Conservation (phyloP, 345 rosid species). For the Erucastrum elatum region DNA sequence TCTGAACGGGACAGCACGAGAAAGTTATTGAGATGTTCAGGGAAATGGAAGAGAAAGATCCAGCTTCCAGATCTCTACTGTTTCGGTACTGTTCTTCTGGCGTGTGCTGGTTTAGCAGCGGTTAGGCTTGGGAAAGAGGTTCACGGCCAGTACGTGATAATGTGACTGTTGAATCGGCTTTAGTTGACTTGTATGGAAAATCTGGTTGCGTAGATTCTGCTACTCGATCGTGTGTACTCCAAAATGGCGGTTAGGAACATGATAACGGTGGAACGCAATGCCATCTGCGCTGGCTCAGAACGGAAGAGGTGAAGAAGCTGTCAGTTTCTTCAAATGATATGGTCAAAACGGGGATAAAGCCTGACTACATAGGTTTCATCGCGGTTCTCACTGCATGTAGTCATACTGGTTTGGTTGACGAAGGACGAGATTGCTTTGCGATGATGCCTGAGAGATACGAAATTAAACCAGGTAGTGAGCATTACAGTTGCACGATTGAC, state of each 20-base stretch:
- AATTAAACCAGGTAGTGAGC: no score
- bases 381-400: slow-evolving; percentile 87
- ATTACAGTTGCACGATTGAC: slow-evolving; percentile 67
- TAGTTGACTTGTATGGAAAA: slow-evolving; percentile 85
- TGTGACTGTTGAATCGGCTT: slow-evolving; percentile 81
- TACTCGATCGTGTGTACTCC: slow-evolving; percentile 44
- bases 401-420: no score
- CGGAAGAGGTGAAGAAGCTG: slow-evolving; percentile 72
- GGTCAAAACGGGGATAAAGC: slow-evolving; percentile 55
- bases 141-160: slow-evolving; percentile 80
- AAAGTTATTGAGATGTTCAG: slow-evolving; percentile 65
- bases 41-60: slow-evolving; percentile 52
- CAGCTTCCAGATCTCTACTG: no score
- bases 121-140: slow-evolving; percentile 82
- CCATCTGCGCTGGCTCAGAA: slow-evolving; percentile 80
- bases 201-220: slow-evolving; percentile 78
- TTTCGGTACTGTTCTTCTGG: slow-evolving; percentile 83
- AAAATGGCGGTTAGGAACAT: slow-evolving; percentile 56
- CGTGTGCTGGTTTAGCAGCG: slow-evolving; percentile 80
- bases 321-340: slow-evolving; percentile 58
- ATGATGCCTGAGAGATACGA: slow-evolving; percentile 51
- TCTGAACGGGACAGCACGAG: slow-evolving; percentile 62
- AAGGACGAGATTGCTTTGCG: slow-evolving; percentile 42
- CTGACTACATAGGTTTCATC: slow-evolving; percentile 73
- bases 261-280: slow-evolving; percentile 88